Evolutionary conservation across 495 filamentous ascomycete species (phyloP), one percentile per base, ranked within the genome.

Genomic region (Hapsidospora chrysogenum): DNA sequence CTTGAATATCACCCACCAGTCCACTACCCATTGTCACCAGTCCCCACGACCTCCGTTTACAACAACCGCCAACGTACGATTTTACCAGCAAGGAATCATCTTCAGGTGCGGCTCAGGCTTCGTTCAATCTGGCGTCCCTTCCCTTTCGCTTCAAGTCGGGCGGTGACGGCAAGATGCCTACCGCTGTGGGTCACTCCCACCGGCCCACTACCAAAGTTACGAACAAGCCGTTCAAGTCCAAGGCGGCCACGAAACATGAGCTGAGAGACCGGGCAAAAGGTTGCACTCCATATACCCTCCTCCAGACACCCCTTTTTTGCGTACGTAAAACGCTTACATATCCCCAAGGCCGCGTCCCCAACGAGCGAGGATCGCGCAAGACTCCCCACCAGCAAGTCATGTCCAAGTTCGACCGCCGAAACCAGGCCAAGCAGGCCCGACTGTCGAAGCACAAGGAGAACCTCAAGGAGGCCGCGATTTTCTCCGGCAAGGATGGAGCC

Each of bases 351-450:
- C 56, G 54, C 36, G 47, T 61, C 21, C 49, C 54, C 4, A 56
- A 52, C 33, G 58, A 64, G 52, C 78, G 58, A 50, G 70, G 74
- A 25, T 62, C 61, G 41, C 76, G 87, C 40, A 92, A 82, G 57
- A 92, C 86, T 28, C 80, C 80, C 39, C 84, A 95, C 54, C 92
- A 96, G 51, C 83, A 93, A 59, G 68, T 92, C 52, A 92, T 92
- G 82, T 92, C 86, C 23, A 97, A 94, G 58, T 63, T 97, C 54
- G 84, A 92, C 58, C 78, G 89, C 22, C 71, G 81, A 47, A 94
- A 97, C 56, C 83, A 87, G 61, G 80, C 81, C 31, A 84, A 84
- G 46, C 89, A 97, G 61, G 72, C 72, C 49, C 79, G 85, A 43
- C 65, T 71, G 42, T 57, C 69, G 42, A 94, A 95, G 57, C 75